phyloP scores from a whole-genome alignment of 2,329 filamentous ascomycete genomes.

The Claviceps pazoutovae region DNA sequence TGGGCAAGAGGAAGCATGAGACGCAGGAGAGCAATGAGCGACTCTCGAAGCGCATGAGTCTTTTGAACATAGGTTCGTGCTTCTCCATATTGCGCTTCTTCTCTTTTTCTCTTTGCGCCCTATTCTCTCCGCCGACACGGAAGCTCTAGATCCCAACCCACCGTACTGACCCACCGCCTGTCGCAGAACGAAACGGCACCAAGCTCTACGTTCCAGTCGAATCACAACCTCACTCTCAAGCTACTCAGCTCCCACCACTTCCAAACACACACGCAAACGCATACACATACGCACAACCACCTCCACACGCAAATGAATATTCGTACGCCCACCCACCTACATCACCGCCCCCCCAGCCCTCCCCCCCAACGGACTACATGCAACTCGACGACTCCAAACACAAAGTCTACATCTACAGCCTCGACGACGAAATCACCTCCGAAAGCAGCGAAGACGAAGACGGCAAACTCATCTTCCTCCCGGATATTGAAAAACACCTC shows the following conservation, averaged over 20 bases:
- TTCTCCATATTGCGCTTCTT: no score
- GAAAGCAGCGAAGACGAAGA: slow-evolving; percentile 29
- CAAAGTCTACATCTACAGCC: slow-evolving; percentile 79
- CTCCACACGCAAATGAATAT: not conserved
- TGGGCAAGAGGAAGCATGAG: slow-evolving; percentile 46
- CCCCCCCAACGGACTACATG: slow-evolving; percentile 49
- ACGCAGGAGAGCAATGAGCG: slow-evolving; percentile 48
- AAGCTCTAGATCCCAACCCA: not conserved
- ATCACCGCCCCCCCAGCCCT: not conserved
- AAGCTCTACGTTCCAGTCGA: slow-evolving; percentile 55
- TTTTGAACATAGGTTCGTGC: slow-evolving; percentile 63
- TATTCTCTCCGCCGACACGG: no score
- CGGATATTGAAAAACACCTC: slow-evolving; percentile 74
- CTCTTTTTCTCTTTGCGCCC: no score
- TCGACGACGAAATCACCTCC: slow-evolving; percentile 70
- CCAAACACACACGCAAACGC: not conserved
- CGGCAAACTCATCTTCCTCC: slow-evolving; percentile 60
- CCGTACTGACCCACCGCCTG: not conserved
- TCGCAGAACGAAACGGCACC: slow-evolving; percentile 44
- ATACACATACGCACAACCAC: not conserved
- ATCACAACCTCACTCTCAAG: slow-evolving; percentile 16
- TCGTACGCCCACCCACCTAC: not conserved
- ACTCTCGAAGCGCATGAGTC: slow-evolving; percentile 69
- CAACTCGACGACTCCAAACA: slow-evolving; percentile 74
- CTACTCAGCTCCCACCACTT: not conserved